These are phyloP conservation scores for Elymus sibiricus DNA, from an alignment of 176 grass and related monocot genomes.

Conservation along the genomic window DNA sequence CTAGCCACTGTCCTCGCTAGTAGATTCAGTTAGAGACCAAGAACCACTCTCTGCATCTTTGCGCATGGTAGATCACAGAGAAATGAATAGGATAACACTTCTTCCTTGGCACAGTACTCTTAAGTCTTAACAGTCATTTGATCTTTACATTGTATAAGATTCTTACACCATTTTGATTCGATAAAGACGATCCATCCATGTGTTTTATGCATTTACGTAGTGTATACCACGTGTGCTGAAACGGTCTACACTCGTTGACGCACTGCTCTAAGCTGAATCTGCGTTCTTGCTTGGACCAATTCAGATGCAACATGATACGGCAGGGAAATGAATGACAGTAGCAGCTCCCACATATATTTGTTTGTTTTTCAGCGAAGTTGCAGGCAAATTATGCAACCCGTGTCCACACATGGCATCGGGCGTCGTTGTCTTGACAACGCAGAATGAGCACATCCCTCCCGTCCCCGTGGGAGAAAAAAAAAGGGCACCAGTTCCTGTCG, in stretches of 20 bases:
- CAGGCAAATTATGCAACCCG: background rate
- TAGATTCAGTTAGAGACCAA: background rate
- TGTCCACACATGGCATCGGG: background rate
- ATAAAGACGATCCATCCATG: too few species aligned
- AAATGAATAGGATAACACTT: background rate
- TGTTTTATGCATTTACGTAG: too few species aligned
- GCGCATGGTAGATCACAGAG: background rate
- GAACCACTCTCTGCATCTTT: background rate
- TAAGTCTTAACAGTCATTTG: too few species aligned
- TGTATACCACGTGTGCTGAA: background rate
- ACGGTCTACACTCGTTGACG: background rate
- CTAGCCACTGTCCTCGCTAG: too few species aligned
- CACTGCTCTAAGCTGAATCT: background rate
- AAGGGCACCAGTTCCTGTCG: background rate
- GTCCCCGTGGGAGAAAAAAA: background rate
- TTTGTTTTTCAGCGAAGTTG: background rate
- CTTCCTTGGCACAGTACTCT: too few species aligned
- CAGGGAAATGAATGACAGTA: background rate
- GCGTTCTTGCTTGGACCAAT: background rate
- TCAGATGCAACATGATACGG: background rate
- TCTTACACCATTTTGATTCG: too few species aligned
- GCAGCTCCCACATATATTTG: background rate
- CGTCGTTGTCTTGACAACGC: background rate
- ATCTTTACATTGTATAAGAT: too few species aligned
- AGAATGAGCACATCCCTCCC: constrained; percentile 4